Conservation (phyloP, 1,284 basidiomycete species). For the Cryptococcus maquisensis region DNA sequence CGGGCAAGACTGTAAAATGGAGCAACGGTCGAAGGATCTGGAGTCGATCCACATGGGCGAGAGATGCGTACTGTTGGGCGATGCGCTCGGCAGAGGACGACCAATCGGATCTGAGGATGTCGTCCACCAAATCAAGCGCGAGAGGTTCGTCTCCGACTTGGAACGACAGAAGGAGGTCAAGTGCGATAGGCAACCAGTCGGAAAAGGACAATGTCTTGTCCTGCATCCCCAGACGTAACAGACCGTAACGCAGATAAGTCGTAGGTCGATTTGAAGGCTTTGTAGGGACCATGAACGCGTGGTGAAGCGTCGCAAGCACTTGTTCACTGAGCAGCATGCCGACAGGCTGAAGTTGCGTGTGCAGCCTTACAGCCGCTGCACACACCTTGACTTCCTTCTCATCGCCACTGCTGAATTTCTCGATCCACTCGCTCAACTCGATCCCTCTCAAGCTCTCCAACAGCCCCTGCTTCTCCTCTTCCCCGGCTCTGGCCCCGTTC, state of each 20-base stretch:
- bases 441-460: conserved; percentile 5
- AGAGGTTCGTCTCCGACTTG: conserved; percentile 45
- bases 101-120: conserved; percentile 35
- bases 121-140: conserved; percentile 43
- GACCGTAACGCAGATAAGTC: conserved; percentile 4
- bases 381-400: neutral
- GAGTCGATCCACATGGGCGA: conserved; percentile 34
- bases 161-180: conserved; percentile 24
- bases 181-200: conserved; percentile 12
- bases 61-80: neutral
- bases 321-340: conserved; percentile 5
- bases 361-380: conserved; percentile 7
- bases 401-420: neutral
- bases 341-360: neutral
- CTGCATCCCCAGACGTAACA: conserved; percentile 3
- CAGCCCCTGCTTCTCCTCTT: conserved; percentile 52
- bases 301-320: neutral
- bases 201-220: neutral
- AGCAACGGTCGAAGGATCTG: conserved; percentile 49
- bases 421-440: neutral
- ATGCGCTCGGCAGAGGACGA: conserved; percentile 6
- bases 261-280: neutral
- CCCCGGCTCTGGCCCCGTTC: conserved; percentile 65
- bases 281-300: neutral
- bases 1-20: conserved; percentile 44